A percentile compares a stretch with the other conserved stretches of the same genome.
These are phyloP conservation scores for Neoascochyta sp. DNA, from an alignment of 2,329 filamentous ascomycete genomes.

Conservation along the genomic window DNA sequence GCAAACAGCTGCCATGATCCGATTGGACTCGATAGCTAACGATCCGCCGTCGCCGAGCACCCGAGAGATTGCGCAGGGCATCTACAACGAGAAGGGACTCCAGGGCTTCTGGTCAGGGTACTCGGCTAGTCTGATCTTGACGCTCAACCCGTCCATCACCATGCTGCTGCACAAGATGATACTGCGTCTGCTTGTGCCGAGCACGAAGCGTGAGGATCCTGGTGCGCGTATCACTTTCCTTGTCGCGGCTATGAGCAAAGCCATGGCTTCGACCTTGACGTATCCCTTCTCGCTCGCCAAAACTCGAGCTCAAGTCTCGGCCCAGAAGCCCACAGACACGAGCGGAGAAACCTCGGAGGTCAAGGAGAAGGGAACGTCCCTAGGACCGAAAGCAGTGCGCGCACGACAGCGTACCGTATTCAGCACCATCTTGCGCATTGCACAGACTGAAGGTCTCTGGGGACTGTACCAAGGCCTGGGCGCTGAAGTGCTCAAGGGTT, in stretches of 20 bases:
- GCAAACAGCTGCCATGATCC: slow-evolving; percentile 62
- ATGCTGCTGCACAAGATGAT: slow-evolving; percentile 77
- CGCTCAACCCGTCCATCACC: slow-evolving; percentile 81
- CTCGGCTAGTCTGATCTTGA: slow-evolving; percentile 72
- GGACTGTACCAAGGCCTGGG: slow-evolving; percentile 73
- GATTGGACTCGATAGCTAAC: slow-evolving; percentile 34
- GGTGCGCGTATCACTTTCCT: slow-evolving; percentile 58
- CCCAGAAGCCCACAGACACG: slow-evolving; percentile 31
- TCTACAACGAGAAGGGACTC: slow-evolving; percentile 66
- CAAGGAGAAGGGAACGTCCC: slow-evolving; percentile 21
- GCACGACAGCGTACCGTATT: slow-evolving; percentile 55
- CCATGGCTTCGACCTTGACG: slow-evolving; percentile 68
- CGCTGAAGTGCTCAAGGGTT: slow-evolving; percentile 75
- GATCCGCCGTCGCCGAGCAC: slow-evolving; percentile 36
- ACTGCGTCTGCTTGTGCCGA: slow-evolving; percentile 57
- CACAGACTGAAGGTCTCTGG: slow-evolving; percentile 60
- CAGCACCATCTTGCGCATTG: slow-evolving; percentile 56
- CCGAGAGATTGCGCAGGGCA: slow-evolving; percentile 60
- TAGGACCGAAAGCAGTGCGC: slow-evolving; percentile 18
- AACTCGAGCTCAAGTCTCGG: slow-evolving; percentile 66
- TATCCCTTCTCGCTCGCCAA: slow-evolving; percentile 89
- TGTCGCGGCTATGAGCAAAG: slow-evolving; percentile 74
- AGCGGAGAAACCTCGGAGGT: slow-evolving; percentile 27
- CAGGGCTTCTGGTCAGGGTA: slow-evolving; percentile 85
- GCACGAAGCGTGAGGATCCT: slow-evolving; percentile 51